A percentile compares a stretch with the other conserved stretches of the same genome.
These are phyloP conservation scores for Berkeleyomyces rouxiae DNA, from an alignment of 2,329 filamentous ascomycete species.

Conservation along the genomic window DNA sequence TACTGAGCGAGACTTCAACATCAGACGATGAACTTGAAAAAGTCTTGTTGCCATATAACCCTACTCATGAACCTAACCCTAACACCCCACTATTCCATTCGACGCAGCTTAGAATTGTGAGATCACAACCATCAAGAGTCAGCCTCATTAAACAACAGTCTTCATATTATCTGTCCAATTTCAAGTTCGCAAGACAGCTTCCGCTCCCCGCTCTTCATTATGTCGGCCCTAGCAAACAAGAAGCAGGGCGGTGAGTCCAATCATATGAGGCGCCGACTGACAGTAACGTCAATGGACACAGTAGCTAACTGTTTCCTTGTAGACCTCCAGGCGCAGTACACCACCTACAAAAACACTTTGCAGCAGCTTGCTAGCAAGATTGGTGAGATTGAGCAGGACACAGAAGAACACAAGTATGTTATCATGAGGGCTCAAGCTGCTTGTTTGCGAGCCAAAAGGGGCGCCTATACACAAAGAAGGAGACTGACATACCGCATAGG, in stretches of 20 bases:
- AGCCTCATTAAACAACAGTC: neutral
- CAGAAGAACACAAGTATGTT: constrained; percentile 91
- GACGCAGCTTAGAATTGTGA: neutral
- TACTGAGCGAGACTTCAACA: too few species aligned
- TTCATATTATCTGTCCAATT: neutral
- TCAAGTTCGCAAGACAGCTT: neutral
- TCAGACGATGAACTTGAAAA: neutral
- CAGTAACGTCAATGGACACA: neutral
- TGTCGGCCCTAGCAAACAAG: constrained; percentile 40
- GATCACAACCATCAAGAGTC: neutral
- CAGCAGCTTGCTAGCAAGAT: constrained; percentile 94
- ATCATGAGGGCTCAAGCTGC: constrained; percentile 12
- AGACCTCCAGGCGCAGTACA: constrained; percentile 71
- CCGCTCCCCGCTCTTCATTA: constrained; percentile 17
- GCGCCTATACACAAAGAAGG: neutral
- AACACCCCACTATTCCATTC: constrained; percentile 1
- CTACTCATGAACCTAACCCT: neutral
- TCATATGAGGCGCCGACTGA: neutral
- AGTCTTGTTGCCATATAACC: neutral
- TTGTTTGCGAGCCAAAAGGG: neutral
- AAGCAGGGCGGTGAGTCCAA: constrained; percentile 52
- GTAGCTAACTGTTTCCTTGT: constrained; percentile 9
- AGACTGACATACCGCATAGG: constrained; percentile 30
- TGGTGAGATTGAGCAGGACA: constrained; percentile 91
- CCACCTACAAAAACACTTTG: constrained; percentile 59